Base-by-base conservation (phyloP, 1,139 yeast genomes). In the Candida tetrigidarum region DNA sequence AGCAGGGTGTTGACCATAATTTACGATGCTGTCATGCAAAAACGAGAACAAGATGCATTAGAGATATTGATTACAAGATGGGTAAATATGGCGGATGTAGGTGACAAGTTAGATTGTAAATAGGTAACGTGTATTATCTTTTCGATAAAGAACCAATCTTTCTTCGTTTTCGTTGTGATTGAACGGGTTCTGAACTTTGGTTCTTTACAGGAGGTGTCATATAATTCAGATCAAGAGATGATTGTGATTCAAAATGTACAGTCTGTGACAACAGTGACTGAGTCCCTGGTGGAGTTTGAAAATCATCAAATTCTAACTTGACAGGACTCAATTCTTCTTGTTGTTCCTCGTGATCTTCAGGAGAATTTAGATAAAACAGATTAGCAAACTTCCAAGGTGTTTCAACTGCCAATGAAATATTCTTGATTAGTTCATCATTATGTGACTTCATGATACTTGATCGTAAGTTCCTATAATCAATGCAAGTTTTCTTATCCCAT, bases 21-120 rank as follows among this genome's bases (percentile, higher is more conserved):
- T n/a, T 81, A 80, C 53, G 46, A 51, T 15, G 51, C 52, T 7
- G 71, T 69, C 36, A 68, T 81, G 64, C 66, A 64, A 39, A 59
- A 53, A 0, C 39, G 47, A 0, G 82, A 80, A 45, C 64, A 65
- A 30, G 50, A 54, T 2, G 77, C 82, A 3, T 57, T 81, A 44
- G 56, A 54, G n/a, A 38, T 55, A 33, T 57, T 80, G 11, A 54
- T 64, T 0, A 52, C 60, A 9, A 56, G 81, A 43, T 81, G 85
- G 85, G 45, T 59, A 6, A 41, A 55, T 30, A 51, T 68, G 50
- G 51, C 53, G 6, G 34, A 28, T 26, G 23, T 39, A 4, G 15
- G n/a, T n/a, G n/a, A n/a, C n/a, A n/a, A n/a, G n/a, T n/a, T n/a
- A n/a, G n/a, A n/a, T n/a, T n/a, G n/a, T n/a, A n/a, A n/a, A n/a